phyloP scores from a whole-genome alignment of 331 rosid species.

The Prunus yedoensis region DNA sequence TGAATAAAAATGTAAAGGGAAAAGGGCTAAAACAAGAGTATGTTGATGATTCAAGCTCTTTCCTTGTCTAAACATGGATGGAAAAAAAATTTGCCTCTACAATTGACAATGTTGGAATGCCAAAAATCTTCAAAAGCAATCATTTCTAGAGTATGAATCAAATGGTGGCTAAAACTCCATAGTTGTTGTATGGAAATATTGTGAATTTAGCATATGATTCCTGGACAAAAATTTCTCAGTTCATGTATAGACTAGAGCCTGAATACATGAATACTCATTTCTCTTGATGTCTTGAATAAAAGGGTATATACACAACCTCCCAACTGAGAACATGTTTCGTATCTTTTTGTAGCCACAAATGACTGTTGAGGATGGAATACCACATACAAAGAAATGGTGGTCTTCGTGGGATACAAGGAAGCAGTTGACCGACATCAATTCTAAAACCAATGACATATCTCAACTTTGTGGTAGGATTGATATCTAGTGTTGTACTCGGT shows the following conservation, averaged over 20 bases:
- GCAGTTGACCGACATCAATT: constrained; percentile 57
- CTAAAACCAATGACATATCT: constrained; percentile 54
- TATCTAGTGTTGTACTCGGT: constrained; percentile 25
- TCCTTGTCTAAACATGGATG: constrained; percentile 42
- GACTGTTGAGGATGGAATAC: constrained; percentile 74
- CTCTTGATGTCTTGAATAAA: constrained; percentile 69
- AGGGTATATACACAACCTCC: constrained; percentile 87
- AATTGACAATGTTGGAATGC: constrained; percentile 27
- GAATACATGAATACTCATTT: constrained; percentile 62
- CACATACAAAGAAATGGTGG: too few relatives aligned
- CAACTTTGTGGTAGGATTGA: constrained; percentile 63
- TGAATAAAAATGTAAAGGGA: constrained; percentile 21
- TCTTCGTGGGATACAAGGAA: constrained; percentile 81
- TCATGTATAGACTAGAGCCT: constrained; percentile 67
- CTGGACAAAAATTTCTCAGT: constrained; percentile 72
- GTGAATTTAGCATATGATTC: constrained; percentile 50
- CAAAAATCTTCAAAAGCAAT: constrained; percentile 36
- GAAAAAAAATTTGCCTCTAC: constrained; percentile 55
- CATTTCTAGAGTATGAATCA: constrained; percentile 37
- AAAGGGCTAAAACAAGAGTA: constrained; percentile 42
- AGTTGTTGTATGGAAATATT: constrained; percentile 70
- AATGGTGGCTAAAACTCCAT: constrained; percentile 59
- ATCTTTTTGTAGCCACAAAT: constrained; percentile 59
- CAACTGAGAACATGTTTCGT: constrained; percentile 61
- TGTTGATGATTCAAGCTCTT: constrained; percentile 36